Percentiles rank a stretch among this genome's conserved stretches.
phyloP scores from a whole-genome alignment of 805 yeast species.

The Priceomyces haplophilus region DNA sequence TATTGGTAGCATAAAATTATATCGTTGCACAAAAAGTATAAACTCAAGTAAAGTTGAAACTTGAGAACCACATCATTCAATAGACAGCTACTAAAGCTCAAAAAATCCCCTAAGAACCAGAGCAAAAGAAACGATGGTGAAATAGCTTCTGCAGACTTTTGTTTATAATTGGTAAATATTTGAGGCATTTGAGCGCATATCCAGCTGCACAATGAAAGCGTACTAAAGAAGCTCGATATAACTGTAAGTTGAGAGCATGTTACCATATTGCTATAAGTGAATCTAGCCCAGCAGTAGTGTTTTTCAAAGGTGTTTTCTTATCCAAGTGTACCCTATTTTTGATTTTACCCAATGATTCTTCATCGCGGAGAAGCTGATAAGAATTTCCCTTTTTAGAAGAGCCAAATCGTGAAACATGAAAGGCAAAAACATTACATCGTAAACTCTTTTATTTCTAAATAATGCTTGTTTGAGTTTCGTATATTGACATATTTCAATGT shows the following conservation, averaged over 20 bases:
- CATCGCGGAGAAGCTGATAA: conserved; percentile 1
- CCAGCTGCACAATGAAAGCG: conserved; percentile 56
- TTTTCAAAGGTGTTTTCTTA: too few relatives aligned
- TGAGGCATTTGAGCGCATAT: conserved; percentile 75
- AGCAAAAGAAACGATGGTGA: conserved; percentile 56
- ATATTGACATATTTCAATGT: too few relatives aligned
- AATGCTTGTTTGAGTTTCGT: too few relatives aligned
- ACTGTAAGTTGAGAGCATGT: conserved; percentile 2
- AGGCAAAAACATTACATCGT: too few relatives aligned
- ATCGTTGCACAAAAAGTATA: conserved; percentile 40
- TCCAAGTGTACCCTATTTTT: background rate
- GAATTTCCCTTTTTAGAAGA: background rate
- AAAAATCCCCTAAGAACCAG: conserved; percentile 65
- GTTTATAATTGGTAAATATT: conserved; percentile 54
- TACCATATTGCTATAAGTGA: background rate
- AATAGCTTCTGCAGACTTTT: conserved; percentile 65
- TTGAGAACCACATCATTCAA: conserved; percentile 34
- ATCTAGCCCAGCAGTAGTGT: too few relatives aligned
- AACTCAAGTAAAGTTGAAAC: conserved; percentile 39
- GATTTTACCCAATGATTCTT: background rate
- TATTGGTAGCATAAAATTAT: conserved; percentile 38
- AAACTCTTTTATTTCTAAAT: too few relatives aligned
- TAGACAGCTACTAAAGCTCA: conserved; percentile 48
- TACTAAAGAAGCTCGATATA: conserved; percentile 31
- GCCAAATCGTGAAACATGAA: too few relatives aligned